phyloP scores from a whole-genome alignment of 2,329 filamentous ascomycete genomes.

The Alternaria sp. region DNA sequence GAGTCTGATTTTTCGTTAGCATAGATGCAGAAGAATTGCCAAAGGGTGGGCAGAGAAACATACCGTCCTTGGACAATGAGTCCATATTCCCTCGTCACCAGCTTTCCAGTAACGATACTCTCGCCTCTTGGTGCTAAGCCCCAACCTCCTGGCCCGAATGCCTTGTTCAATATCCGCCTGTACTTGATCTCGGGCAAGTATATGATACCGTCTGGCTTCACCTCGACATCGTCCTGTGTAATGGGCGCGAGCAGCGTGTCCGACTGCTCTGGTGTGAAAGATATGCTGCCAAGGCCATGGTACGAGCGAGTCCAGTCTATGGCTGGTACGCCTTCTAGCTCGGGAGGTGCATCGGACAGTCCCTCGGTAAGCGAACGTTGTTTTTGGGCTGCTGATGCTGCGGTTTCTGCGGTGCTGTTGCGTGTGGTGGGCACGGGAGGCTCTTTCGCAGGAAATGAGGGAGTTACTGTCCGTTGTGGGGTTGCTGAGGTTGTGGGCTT shows the following conservation, averaged over 20 bases:
- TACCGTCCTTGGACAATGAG: slow-evolving; percentile 88
- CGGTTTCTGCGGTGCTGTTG: slow-evolving; percentile 38
- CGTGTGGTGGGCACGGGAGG: slow-evolving; percentile 46
- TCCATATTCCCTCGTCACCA: slow-evolving; percentile 90
- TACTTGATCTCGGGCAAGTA: slow-evolving; percentile 99
- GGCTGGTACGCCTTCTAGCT: slow-evolving; percentile 60
- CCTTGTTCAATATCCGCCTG: slow-evolving; percentile 84
- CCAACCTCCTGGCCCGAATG: slow-evolving; percentile 96
- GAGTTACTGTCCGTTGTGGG: slow-evolving; percentile 38
- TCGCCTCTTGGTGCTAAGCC: slow-evolving; percentile 89
- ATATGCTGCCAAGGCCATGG: slow-evolving; percentile 75
- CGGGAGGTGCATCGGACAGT: slow-evolving; percentile 59
- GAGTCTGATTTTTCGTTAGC: slow-evolving; percentile 66
- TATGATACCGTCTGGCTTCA: slow-evolving; percentile 96
- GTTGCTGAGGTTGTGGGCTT: slow-evolving; percentile 26
- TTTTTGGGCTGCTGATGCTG: slow-evolving; percentile 36
- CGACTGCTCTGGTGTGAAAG: slow-evolving; percentile 76
- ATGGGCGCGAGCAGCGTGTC: slow-evolving; percentile 74
- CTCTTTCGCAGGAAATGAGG: slow-evolving; percentile 42
- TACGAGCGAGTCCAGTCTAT: slow-evolving; percentile 87
- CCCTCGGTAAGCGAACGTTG: slow-evolving; percentile 59
- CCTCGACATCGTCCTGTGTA: slow-evolving; percentile 81
- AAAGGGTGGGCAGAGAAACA: slow-evolving; percentile 38
- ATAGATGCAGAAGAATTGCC: too few species aligned
- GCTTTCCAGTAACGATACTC: slow-evolving; percentile 81